A percentile compares a stretch with the other conserved stretches of the same genome.
Conservation (phyloP, 2,329 filamentous ascomycete genomes). For the Pseudocercospora eumusae region DNA sequence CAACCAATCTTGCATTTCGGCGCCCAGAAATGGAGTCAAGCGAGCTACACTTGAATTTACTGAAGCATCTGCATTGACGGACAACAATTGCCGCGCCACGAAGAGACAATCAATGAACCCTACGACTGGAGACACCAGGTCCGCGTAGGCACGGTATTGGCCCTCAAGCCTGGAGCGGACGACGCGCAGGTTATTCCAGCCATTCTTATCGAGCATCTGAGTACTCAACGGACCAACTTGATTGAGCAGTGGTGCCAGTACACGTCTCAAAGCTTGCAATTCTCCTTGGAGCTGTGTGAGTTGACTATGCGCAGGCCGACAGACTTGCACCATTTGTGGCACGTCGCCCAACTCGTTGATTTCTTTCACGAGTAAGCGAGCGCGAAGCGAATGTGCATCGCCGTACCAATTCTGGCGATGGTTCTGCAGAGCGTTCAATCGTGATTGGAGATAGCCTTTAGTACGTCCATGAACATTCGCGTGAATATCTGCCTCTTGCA, state of each 20-base stretch:
- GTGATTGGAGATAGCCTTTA: conserved; percentile 56
- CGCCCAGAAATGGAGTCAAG: conserved; percentile 32
- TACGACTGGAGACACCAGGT: conserved; percentile 75
- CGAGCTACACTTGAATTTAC: conserved; percentile 3
- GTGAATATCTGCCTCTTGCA: conserved; percentile 63
- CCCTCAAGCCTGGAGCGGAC: conserved; percentile 69
- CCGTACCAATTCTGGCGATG: conserved; percentile 72
- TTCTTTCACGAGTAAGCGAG: conserved; percentile 63
- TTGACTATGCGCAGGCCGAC: conserved; percentile 68
- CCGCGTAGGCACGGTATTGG: conserved; percentile 77
- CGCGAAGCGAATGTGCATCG: conserved; percentile 66
- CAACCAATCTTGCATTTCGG: conserved; percentile 26
- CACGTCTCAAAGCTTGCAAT: conserved; percentile 52
- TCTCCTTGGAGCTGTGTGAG: conserved; percentile 76
- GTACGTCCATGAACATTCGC: conserved; percentile 60
- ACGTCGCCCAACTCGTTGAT: conserved; percentile 65
- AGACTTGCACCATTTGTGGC: conserved; percentile 67
- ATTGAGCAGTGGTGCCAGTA: conserved; percentile 22
- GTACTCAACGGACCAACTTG: neutral
- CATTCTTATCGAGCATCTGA: conserved; percentile 16
- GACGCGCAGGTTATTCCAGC: conserved; percentile 49
- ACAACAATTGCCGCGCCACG: conserved; percentile 26
- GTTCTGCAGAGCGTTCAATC: conserved; percentile 60
- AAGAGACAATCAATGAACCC: conserved; percentile 76
- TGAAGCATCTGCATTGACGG: conserved; percentile 1